phyloP scores from a whole-genome alignment of 352 stramenopile species.

The Phytopythium cucurbitacearum region DNA sequence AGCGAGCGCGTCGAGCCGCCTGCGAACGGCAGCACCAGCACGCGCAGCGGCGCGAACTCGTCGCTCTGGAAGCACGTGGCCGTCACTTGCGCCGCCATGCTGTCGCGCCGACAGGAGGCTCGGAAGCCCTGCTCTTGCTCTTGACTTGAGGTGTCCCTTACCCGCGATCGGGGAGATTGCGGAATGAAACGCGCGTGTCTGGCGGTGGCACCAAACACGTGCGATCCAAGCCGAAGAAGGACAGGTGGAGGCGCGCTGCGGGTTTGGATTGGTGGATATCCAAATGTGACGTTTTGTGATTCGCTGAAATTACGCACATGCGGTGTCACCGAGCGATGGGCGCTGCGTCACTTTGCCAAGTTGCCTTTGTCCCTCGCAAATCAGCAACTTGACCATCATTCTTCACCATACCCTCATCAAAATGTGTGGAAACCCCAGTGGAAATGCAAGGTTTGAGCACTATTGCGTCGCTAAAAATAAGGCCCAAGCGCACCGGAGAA shows the following conservation, averaged over 20 bases:
- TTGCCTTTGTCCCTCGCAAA: conserved; percentile 1
- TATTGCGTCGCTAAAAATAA: too few species aligned
- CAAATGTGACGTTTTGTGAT: background rate
- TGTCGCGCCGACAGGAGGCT: background rate
- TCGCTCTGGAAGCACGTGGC: conserved; percentile 61
- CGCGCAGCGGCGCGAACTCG: conserved; percentile 52
- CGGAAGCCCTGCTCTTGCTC: conserved; percentile 5
- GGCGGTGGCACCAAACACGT: background rate
- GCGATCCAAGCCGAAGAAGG: background rate
- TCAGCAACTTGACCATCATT: conserved; percentile 1
- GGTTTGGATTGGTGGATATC: background rate
- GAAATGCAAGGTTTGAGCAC: too few species aligned
- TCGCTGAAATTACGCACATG: conserved; percentile 2
- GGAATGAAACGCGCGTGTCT: background rate
- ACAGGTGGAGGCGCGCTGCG: background rate
- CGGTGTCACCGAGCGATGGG: background rate
- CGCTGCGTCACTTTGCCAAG: background rate
- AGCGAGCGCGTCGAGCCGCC: conserved; percentile 40
- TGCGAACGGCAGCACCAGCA: conserved; percentile 60
- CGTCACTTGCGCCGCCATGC: conserved; percentile 30
- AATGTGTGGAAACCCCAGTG: too few species aligned
- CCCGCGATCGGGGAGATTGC: conserved; percentile 8
- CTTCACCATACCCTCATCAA: too few species aligned
- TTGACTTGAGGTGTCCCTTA: conserved; percentile 2
- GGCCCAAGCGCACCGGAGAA: too few species aligned